A percentile compares a stretch with the other conserved stretches of the same genome.
phyloP scores from a whole-genome alignment of 495 filamentous ascomycete species.

The Penicilliopsis zonata region DNA sequence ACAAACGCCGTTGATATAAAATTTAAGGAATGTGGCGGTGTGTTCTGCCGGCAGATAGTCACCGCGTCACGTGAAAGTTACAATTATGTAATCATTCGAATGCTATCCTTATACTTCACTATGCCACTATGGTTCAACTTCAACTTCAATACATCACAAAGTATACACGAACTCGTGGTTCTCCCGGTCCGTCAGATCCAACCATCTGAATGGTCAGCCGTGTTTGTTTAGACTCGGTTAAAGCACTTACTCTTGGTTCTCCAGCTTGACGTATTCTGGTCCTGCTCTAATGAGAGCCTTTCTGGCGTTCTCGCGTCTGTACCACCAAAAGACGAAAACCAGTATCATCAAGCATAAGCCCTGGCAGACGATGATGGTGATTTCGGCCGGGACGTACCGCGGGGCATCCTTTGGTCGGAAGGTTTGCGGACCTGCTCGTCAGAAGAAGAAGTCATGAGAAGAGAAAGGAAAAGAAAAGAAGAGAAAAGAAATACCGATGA shows the following conservation, averaged over 20 bases:
- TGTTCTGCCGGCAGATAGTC: too few species aligned
- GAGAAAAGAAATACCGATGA: conserved; percentile 34
- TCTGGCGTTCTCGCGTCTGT: conserved; percentile 43
- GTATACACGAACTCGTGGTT: conserved; percentile 31
- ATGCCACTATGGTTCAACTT: too few species aligned
- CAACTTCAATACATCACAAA: too few species aligned
- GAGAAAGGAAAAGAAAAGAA: too few species aligned
- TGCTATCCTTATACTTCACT: too few species aligned
- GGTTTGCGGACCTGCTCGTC: conserved; percentile 43
- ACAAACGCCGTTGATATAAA: too few species aligned
- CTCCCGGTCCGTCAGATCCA: conserved; percentile 45
- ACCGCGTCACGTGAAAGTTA: too few species aligned
- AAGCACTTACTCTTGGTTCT: conserved; percentile 49
- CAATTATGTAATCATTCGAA: too few species aligned
- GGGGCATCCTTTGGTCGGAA: conserved; percentile 47
- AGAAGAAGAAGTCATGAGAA: too few species aligned
- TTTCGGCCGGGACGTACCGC: conserved; percentile 54
- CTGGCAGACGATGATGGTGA: conserved; percentile 56
- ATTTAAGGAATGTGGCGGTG: too few species aligned
- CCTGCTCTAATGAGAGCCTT: conserved; percentile 41
- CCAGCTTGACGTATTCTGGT: conserved; percentile 49
- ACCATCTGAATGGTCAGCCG: conserved; percentile 17
- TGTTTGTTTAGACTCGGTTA: neutral
- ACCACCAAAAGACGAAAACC: conserved; percentile 52
- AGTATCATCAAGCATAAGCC: conserved; percentile 42